Evolutionary conservation across 345 rosid species (phyloP), one percentile per base, ranked within the genome.

Genomic region (Citrus medica): DNA sequence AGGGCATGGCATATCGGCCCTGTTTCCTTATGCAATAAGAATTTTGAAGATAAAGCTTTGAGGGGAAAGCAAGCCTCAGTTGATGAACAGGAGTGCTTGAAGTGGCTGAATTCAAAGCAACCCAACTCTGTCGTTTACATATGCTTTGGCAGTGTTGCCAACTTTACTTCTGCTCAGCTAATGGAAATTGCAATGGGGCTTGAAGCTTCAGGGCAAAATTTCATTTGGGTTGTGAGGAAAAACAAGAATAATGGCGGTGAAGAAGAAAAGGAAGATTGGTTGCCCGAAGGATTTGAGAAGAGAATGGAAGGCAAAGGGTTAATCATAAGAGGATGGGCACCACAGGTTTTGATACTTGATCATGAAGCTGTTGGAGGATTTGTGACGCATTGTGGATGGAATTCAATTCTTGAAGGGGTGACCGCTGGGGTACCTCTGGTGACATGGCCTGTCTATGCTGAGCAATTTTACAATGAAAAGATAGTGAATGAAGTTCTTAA

Each of bases 1-100:
- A 84, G 75, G n/a, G 86, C 94, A 19, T 89, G 96, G 93, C 65
- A 73, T 66, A 73, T 92, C 0, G 98, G 94, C 53, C 97, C 94
- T 0, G 82, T 91, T 30, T 85, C 84, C 0, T 42, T 87, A 0
- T 86, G 85, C 81, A 83, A 82, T 32, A 71, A 69, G 53, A 65
- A 32, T 22, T 48, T 6, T 2, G 81, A 79, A 71, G 90, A 85
- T 28, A 84, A 82, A 73, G 66, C 85, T 19, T 24, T 9, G 9
- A 83, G 90, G 69, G 88, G 89, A 51, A 80, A 76, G 35, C 66
- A 79, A 59, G 22, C 83, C 6, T 72, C 69, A 5, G 73, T 85
- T 28, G 76, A 77, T n/a, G 64, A 79, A 64, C 79, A 81, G 3
- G 82, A 78, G 69, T 89, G 87, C 78, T 73, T 88, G 80, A 61